Evolutionary conservation across 192 early-diverging fungal genomes (phyloP).

Genomic region (Bifiguratus adelaidae): DNA sequence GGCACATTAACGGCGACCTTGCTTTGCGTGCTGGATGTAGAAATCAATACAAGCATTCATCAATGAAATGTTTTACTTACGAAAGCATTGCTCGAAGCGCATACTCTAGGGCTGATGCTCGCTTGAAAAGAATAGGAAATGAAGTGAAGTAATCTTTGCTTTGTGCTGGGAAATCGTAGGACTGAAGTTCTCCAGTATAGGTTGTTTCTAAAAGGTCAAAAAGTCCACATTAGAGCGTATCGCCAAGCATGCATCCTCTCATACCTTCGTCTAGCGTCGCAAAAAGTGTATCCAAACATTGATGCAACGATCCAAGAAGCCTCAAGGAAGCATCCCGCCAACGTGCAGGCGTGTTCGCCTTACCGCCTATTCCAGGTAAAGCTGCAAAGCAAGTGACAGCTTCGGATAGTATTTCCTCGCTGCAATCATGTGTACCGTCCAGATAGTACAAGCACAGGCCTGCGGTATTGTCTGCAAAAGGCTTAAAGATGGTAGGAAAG

Average conservation of each 20-base stretch:
- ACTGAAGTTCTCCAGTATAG: conserved; percentile 9
- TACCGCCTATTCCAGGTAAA: conserved; percentile 23
- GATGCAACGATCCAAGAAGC: conserved; percentile 33
- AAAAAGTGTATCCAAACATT: conserved; percentile 30
- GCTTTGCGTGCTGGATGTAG: conserved; percentile 23
- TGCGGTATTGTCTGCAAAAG: conserved; percentile 25
- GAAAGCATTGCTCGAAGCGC: conserved; percentile 22
- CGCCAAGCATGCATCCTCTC: too few relatives aligned
- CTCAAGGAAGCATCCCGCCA: conserved; percentile 28
- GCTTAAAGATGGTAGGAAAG: conserved; percentile 40
- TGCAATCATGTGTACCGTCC: conserved; percentile 28
- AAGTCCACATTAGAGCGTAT: too few relatives aligned
- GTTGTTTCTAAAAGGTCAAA: not conserved
- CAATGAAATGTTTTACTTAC: conserved; percentile 16
- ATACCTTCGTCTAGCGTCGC: conserved; percentile 42
- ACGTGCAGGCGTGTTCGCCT: conserved; percentile 20
- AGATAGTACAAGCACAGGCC: conserved; percentile 34
- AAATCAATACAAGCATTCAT: conserved; percentile 9
- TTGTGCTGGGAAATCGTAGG: conserved; percentile 19
- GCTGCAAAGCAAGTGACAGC: conserved; percentile 28
- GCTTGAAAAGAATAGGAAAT: conserved; percentile 22
- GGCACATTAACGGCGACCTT: conserved; percentile 29
- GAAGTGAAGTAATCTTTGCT: conserved; percentile 25
- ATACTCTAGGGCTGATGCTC: conserved; percentile 17
- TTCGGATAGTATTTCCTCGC: conserved; percentile 11